Conservation (phyloP, 164 flowering plant genomes). For the Stephania yunnanensis region DNA sequence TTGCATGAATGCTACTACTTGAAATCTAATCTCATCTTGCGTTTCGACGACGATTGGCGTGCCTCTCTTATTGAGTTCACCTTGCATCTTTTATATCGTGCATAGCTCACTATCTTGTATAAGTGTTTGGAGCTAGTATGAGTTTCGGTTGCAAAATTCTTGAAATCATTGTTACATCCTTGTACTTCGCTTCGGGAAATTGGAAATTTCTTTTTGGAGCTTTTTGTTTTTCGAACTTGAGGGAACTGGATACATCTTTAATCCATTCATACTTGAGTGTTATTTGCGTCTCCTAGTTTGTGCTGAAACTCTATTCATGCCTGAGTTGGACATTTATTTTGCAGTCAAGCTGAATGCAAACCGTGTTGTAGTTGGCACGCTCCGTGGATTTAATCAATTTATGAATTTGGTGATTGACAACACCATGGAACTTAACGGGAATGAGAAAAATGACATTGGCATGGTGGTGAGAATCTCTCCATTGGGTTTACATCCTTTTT, state of each 20-base stretch:
- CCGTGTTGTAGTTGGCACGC: conserved; percentile 63
- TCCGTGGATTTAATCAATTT: conserved; percentile 78
- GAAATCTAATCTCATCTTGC: too few species aligned
- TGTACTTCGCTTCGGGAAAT: not conserved
- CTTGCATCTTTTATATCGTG: too few species aligned
- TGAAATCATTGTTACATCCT: too few species aligned
- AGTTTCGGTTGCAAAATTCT: too few species aligned
- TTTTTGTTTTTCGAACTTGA: not conserved
- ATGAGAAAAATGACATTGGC: conserved; percentile 65
- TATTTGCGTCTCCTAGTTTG: not conserved
- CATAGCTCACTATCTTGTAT: too few species aligned
- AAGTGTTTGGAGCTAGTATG: too few species aligned
- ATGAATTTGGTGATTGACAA: conserved; percentile 78
- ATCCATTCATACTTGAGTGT: not conserved
- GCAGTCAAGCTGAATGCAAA: conserved; percentile 79
- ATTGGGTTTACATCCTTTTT: not conserved
- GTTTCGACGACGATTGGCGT: too few species aligned
- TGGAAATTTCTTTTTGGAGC: not conserved
- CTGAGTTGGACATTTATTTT: conserved; percentile 9
- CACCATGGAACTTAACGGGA: conserved; percentile 60
- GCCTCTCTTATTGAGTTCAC: too few species aligned
- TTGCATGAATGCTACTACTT: too few species aligned
- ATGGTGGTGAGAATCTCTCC: conserved; percentile 59
- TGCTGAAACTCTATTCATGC: not conserved
- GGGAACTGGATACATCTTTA: not conserved